phyloP scores from a whole-genome alignment of 2,329 filamentous ascomycete species.

The Volutella citrinella region DNA sequence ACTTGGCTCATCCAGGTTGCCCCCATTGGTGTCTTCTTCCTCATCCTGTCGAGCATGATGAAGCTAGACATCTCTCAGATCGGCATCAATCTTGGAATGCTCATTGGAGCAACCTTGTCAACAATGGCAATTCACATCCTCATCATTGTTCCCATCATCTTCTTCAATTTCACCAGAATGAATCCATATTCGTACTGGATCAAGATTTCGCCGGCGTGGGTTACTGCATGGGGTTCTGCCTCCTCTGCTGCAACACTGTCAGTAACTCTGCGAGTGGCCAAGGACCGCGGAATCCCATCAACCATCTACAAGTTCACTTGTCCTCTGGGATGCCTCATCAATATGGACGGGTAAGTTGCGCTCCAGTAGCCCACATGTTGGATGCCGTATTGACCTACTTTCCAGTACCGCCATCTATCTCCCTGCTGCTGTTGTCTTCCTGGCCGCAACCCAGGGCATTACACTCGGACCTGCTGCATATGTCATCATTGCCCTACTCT shows the following conservation, averaged over 20 bases:
- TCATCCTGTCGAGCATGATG: conserved; percentile 51
- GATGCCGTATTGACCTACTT: conserved; percentile 10
- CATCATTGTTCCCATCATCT: conserved; percentile 43
- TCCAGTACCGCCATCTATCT: conserved; percentile 52
- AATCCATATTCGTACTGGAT: conserved; percentile 49
- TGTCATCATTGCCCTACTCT: conserved; percentile 45
- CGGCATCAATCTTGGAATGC: conserved; percentile 46
- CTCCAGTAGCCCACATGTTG: neutral
- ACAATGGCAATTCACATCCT: conserved; percentile 47
- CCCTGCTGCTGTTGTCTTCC: conserved; percentile 50
- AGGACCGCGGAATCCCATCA: conserved; percentile 38
- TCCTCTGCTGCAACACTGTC: conserved; percentile 51
- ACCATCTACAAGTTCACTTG: conserved; percentile 44
- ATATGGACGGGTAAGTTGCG: conserved; percentile 44
- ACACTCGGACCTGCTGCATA: conserved; percentile 42
- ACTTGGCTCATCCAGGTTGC: conserved; percentile 46
- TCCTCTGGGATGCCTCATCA: conserved; percentile 47
- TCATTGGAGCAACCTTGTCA: conserved; percentile 45
- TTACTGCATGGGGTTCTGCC: conserved; percentile 53
- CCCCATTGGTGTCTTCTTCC: conserved; percentile 51
- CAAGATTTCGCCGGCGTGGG: conserved; percentile 48
- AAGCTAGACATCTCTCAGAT: conserved; percentile 45
- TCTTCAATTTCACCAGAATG: conserved; percentile 36
- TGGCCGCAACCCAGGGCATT: conserved; percentile 48
- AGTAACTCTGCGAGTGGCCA: conserved; percentile 42